Conservation (phyloP, 306 rosid species). For the Parietaria judaica region DNA sequence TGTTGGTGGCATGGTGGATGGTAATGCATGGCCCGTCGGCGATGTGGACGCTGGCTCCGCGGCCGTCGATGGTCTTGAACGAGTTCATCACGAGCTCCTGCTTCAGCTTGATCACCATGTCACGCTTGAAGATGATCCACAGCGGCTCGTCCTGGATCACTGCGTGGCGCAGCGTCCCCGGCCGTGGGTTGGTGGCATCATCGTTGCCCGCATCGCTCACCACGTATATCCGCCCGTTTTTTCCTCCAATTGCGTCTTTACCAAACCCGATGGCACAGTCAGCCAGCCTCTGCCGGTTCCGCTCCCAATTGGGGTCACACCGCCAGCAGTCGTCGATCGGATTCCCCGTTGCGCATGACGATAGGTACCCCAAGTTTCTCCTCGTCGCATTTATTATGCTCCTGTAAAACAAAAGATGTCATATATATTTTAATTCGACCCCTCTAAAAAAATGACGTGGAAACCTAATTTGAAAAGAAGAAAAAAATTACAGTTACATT, state of each 20-base stretch:
- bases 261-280: conserved; percentile 92
- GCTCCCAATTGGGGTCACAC: conserved; percentile 66
- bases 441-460: neutral
- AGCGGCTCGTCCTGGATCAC: conserved; percentile 81
- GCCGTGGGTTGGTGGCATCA: conserved; percentile 55
- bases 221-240: conserved; percentile 50
- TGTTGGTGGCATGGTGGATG: conserved; percentile 56
- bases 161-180: conserved; percentile 63
- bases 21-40: conserved; percentile 72
- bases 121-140: conserved; percentile 80
- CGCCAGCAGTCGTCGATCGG: conserved; percentile 95
- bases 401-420: conserved; percentile 23
- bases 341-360: conserved; percentile 68
- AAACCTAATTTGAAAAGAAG: neutral
- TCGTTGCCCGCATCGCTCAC: conserved; percentile 63
- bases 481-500: neutral
- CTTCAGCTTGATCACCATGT: conserved; percentile 58
- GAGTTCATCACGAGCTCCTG: conserved; percentile 78
- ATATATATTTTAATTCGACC: neutral
- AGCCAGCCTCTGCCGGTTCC: conserved; percentile 61
- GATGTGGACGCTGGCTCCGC: conserved; percentile 86
- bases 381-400: conserved; percentile 57
- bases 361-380: conserved; percentile 56
- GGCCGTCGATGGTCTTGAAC: conserved; percentile 78
- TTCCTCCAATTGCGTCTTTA: conserved; percentile 71